Evolutionary conservation across 2,329 filamentous ascomycete genomes (phyloP).

Genomic region (Ophiocordyceps sinensis): DNA sequence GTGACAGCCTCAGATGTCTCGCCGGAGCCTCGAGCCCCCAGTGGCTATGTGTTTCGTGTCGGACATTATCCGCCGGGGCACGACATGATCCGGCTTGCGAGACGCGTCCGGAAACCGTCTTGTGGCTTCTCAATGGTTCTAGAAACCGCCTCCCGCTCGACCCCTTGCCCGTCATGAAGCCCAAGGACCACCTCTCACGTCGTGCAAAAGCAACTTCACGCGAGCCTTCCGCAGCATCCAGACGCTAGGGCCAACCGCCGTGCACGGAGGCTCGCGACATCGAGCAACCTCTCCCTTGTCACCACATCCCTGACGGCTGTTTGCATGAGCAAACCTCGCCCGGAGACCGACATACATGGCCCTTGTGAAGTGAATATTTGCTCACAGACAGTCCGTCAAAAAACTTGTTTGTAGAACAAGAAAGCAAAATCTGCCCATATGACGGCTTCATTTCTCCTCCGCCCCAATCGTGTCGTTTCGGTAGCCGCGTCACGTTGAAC

Average conservation of each 20-base stretch:
- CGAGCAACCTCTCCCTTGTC: neutral
- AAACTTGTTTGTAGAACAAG: no score
- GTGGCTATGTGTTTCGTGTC: neutral
- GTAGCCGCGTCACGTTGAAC: no score
- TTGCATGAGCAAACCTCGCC: conserved; percentile 2
- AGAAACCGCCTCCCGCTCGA: neutral
- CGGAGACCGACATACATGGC: neutral
- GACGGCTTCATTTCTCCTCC: no score
- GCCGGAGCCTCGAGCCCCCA: neutral
- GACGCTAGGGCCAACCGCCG: neutral
- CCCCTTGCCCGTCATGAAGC: no score
- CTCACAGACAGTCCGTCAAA: neutral
- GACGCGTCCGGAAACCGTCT: neutral
- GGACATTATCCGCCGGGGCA: neutral
- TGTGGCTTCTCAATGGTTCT: neutral
- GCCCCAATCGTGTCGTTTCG: no score
- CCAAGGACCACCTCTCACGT: no score
- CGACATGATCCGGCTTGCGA: neutral
- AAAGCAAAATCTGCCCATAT: no score
- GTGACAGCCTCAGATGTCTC: neutral
- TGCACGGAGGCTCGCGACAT: neutral
- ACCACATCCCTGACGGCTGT: neutral
- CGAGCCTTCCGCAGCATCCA: no score
- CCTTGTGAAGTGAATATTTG: neutral
- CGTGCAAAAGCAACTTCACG: no score